Evolutionary conservation across 495 filamentous ascomycete genomes (phyloP), one percentile per base, ranked within the genome.

Genomic region (Neohortaea acidophila): DNA sequence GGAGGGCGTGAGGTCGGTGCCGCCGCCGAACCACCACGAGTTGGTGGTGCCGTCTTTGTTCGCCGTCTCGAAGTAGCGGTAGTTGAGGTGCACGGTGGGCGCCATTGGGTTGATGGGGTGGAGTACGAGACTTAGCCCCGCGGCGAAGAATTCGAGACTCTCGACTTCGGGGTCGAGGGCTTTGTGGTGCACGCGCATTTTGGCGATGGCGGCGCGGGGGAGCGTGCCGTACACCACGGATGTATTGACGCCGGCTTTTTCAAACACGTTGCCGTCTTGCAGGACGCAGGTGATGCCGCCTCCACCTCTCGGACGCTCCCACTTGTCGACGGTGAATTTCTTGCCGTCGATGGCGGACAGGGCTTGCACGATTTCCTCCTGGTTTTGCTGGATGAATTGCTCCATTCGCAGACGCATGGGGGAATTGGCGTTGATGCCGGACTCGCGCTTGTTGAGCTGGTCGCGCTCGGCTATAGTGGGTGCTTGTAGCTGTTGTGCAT

Each of bases 381-480:
- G 89, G 47, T 94, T 79, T 39, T 81, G 70, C 56, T 89, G 89
- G 57, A 96, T 85, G 56, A 96, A 80, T 41, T 78, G 70, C 59
- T 96, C 91, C 89, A 96, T 96, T 26, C 86, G 83, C 28, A 94
- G 67, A 31, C 91, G 87, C 91, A 99, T 99, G 0, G 91, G 85
- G 7, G 84, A 93, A 47, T 67, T 61, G 26, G 76, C 68, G 9
- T 66, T 74, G 17, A 86, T 56, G 32, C 69, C 75, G 14, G 66
- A 65, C 56, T 81, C 76, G 21, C 69, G 66, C 56, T 81, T 84
- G 26, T 63, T 63, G 28, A 75, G 61, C 38, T 58, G 61, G 58
- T 86, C 82, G 34, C 72, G 70, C 46, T 83, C 78, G 52, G 79
- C 79, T 38, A 84, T 84, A 36, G 81, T 66, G 21, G 73, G 67